Evolutionary conservation across 2,329 filamentous ascomycete species (phyloP), one percentile per base, ranked within the genome.

Genomic region (Phialemonium atrogriseum): DNA sequence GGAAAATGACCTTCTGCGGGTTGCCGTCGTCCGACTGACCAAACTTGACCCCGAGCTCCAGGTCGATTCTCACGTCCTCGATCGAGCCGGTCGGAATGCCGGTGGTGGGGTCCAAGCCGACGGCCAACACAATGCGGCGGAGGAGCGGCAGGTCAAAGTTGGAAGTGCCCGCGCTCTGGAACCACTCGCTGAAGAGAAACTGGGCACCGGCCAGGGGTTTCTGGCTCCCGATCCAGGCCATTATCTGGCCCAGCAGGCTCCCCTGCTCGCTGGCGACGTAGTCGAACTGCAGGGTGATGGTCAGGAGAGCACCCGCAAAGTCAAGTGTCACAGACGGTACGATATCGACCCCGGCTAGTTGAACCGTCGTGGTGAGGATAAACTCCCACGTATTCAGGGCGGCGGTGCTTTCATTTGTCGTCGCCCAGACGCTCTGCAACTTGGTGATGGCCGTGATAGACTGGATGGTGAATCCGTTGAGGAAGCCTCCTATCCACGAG

Each of bases 391-490:
- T 28, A 28, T 28, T 28, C 11, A 14, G 14, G 26, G 26, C 26
- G 26, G 26, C 26, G 12, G 17, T 12, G 26, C 17, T 15, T 15
- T 28, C n/a, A 11, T 28, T 28, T 15, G 26, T 28, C 17, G 26
- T 15, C 26, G 17, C 26, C 26, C 26, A 28, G 12, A 14, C 17
- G 15, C 26, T 28, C 26, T 28, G 26, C 12, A 28, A 15, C 26
- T 28, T 28, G 26, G 26, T 28, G 15, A 28, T 28, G 2, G 26
- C 26, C 26, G 26, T 28, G 12, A 18, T 17, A 12, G 26, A 28
- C 26, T 28, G 26, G 12, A 28, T 15, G 15, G 26, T 28, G 26
- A 28, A 28, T 14, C 26, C 26, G 26, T 14, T 15, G 12, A 28
- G 26, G 26, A 18, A 28, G 12, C 26, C 7, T 14, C 2, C 26